Evolutionary conservation across 164 flowering plant species (phyloP), one percentile per base, ranked within the genome.

Genomic region (Chloranthus sessilifolius): DNA sequence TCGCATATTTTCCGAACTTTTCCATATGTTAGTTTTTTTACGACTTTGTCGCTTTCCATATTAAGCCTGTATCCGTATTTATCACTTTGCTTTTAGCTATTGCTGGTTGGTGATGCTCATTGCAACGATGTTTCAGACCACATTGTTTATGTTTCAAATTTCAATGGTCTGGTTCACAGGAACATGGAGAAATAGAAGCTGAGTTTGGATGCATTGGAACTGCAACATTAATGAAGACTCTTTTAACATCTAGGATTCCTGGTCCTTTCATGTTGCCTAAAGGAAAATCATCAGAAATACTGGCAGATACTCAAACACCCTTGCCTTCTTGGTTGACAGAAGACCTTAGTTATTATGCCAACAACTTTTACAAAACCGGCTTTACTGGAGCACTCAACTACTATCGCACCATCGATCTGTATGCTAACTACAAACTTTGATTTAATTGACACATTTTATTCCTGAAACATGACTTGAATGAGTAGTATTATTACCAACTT

Each of bases 341-440:
- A 34, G 80, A 78, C 5, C 52, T 82, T 12, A 57, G 58, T 23
- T 60, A 65, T 17, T 75, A 47, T 31, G 79, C 76, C 0, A 54
- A 50, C 53, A 74, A 78, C 62, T 82, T 70, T 55, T 55, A 65
- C 31, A 69, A 74, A 21, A 60, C 81, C 0, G 83, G 82, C 0
- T 77, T 74, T 46, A 74, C 82, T 8, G 82, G 84, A 2, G 64
- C 67, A 14, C 34, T 79, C 37, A 82, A 79, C 57, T 77, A 74
- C 65, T 79, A 75, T 59, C 71, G 81, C 2, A 73, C 75, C 2
- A 37, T 79, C 59, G 72, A 79, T 60, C 45, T 73, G 84, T 76
- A 62, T 54, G 77, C 15, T 8, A 20, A 5, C 35, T 19, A 4
- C 12, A 15, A 46, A 3, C 22, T 46, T 16, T 27, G 14, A 28